Evolutionary conservation across 495 filamentous ascomycete species (phyloP), one percentile per base, ranked within the genome.

Genomic region (Aspergillus hancockii): DNA sequence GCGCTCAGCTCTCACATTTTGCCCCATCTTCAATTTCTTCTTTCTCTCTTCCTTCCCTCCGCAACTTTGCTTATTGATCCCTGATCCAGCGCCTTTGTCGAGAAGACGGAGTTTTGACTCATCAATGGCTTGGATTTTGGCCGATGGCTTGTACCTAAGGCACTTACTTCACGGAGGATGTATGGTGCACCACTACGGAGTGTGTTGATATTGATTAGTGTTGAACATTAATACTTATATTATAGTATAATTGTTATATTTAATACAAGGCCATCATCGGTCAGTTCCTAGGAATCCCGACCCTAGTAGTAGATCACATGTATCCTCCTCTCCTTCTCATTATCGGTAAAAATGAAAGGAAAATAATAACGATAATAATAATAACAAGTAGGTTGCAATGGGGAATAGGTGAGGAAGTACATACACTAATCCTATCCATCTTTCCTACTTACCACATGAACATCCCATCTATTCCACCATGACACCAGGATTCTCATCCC

Each of bases 31-130:
- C 34, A 36, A 5, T 41, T 18, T n/a, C n/a, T 41, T 40, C 32
- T 58, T n/a, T 45, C 49, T 52, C 18, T 49, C 46, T 52, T 23
- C 43, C 19, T 52, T 28, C 25, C 25, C 25, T 28, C 25, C 25
- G 25, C 7, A 28, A 28, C 3, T 28, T 28, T 28, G 18, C 43
- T 28, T 19, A 31, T n/a, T 50, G 1, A 9, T 36, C 7, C 25
- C 49, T 49, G 1, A 18, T 34, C 13, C 16, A 18, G 30, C 14
- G 43, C 31, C 16, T 49, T 7, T 32, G 22, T 43, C 41, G 40
- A 36, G 40, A 9, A 36, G 8, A 36, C 8, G 8, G 32, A 36
- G 10, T 2, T 36, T 36, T 36, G 32, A 36, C 32, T 1, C 8
- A 36, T 14, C 34, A 36, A 9, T 36, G 34, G 34, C 13, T 36